Percentiles rank a stretch among this genome's conserved stretches.
Conservation (phyloP, 768 basidiomycete genomes). For the Boletus subparvulus region DNA sequence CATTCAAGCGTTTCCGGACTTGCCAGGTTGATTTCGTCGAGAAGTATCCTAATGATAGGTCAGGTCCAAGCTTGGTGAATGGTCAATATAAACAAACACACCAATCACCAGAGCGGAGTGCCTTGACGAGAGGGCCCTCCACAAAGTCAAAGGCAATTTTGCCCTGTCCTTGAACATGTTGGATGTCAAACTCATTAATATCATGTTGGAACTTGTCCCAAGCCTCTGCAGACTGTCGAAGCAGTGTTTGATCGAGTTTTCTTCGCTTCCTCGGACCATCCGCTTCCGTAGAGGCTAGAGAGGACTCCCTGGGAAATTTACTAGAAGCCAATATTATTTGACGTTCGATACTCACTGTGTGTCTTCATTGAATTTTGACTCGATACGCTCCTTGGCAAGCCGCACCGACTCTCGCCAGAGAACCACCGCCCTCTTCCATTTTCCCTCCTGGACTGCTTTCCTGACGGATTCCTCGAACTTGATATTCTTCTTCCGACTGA, state of each 20-base stretch:
- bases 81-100: conserved; percentile 38
- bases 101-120: conserved; percentile 89
- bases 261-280: conserved; percentile 67
- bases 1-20: conserved; percentile 94
- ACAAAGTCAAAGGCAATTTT: conserved; percentile 94
- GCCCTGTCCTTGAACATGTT: conserved; percentile 83
- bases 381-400: conserved; percentile 67
- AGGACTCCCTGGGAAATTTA: conserved; percentile 10
- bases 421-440: conserved; percentile 81
- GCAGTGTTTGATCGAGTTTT: conserved; percentile 50
- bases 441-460: conserved; percentile 77
- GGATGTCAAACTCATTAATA: conserved; percentile 80
- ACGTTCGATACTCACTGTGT: conserved; percentile 19
- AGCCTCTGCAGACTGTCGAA: conserved; percentile 44
- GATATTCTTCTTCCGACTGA: conserved; percentile 87
- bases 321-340: neutral
- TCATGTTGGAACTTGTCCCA: conserved; percentile 72
- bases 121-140: conserved; percentile 93
- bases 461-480: conserved; percentile 80
- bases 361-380: conserved; percentile 33
- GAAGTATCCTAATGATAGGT: conserved; percentile 64
- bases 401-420: conserved; percentile 80
- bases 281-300: conserved; percentile 34
- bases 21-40: conserved; percentile 96
- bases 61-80: neutral